These are phyloP conservation scores for Austroboletus niveus DNA, from an alignment of 1,284 basidiomycete species.

Conservation along the genomic window DNA sequence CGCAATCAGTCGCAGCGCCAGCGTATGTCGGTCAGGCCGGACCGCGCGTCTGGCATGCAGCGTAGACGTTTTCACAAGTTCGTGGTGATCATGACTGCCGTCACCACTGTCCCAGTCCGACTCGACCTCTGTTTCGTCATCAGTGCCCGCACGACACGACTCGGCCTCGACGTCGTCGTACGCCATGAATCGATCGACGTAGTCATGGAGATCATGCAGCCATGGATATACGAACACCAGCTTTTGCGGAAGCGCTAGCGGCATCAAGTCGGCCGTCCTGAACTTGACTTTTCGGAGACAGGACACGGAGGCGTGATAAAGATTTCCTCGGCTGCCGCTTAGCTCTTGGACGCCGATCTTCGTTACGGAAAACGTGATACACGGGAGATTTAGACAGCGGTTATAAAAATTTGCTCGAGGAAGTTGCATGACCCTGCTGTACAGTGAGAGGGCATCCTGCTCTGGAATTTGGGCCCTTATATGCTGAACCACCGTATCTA, in stretches of 20 bases:
- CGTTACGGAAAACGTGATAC: slow-evolving; percentile 1
- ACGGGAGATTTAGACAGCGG: slow-evolving; percentile 7
- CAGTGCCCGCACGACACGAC: too few species aligned
- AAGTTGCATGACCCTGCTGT: not conserved
- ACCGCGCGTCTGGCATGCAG: too few species aligned
- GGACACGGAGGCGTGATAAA: not conserved
- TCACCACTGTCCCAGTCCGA: too few species aligned
- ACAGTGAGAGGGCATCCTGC: not conserved
- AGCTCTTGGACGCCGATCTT: not conserved
- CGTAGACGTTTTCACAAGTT: too few species aligned
- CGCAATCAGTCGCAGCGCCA: slow-evolving; percentile 1
- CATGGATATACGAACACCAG: slow-evolving; percentile 11
- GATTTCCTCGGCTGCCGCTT: not conserved
- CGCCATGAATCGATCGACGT: not conserved
- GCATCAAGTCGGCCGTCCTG: not conserved
- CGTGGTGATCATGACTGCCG: too few species aligned
- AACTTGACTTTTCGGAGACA: not conserved
- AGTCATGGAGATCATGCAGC: slow-evolving; percentile 2
- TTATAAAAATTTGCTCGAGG: slow-evolving; percentile 6
- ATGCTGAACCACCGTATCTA: not conserved
- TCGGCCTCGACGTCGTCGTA: not conserved
- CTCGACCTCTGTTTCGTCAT: not conserved
- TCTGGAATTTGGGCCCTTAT: not conserved
- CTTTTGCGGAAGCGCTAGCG: not conserved
- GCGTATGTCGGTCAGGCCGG: not conserved